A percentile compares a stretch with the other conserved stretches of the same genome.
Evolutionary conservation across 78 protist species (phyloP).

Genomic region (Dictyostelium citrinum): DNA sequence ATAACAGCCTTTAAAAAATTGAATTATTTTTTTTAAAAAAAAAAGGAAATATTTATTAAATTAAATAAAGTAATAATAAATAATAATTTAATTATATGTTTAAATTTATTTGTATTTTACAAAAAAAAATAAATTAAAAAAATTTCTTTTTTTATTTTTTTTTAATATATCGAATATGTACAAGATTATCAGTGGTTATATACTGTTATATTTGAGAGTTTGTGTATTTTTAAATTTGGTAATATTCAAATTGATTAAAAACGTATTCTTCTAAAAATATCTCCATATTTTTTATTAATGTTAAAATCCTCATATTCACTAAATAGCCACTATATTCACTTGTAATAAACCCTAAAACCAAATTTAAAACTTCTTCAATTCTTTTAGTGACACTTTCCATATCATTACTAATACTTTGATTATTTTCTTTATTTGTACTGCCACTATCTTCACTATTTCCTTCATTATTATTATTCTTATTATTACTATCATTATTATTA

Average conservation of each 20-base stretch:
- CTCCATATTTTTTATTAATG: conserved; percentile 38
- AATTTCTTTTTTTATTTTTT: too few species aligned
- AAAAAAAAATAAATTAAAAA: too few species aligned
- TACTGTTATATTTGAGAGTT: too few species aligned
- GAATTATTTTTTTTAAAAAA: not conserved
- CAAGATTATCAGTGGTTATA: not conserved
- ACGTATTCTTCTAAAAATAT: conserved; percentile 49
- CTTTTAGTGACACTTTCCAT: not conserved
- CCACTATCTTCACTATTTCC: not conserved
- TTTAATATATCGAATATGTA: not conserved
- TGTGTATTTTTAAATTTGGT: conserved; percentile 39
- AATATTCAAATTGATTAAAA: conserved; percentile 67
- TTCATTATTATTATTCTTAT: not conserved
- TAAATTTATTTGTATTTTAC: too few species aligned
- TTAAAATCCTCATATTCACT: conserved; percentile 17
- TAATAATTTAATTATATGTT: too few species aligned
- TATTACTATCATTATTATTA: not conserved
- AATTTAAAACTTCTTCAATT: not conserved
- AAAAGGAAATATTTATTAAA: too few species aligned
- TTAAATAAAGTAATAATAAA: too few species aligned
- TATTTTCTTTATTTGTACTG: not conserved
- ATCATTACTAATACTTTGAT: not conserved
- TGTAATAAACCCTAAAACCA: not conserved
- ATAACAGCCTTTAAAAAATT: too few species aligned
- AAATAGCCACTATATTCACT: not conserved